These are phyloP conservation scores for Monascus ruber DNA, from an alignment of 2,329 filamentous ascomycete genomes.

Conservation along the genomic window DNA sequence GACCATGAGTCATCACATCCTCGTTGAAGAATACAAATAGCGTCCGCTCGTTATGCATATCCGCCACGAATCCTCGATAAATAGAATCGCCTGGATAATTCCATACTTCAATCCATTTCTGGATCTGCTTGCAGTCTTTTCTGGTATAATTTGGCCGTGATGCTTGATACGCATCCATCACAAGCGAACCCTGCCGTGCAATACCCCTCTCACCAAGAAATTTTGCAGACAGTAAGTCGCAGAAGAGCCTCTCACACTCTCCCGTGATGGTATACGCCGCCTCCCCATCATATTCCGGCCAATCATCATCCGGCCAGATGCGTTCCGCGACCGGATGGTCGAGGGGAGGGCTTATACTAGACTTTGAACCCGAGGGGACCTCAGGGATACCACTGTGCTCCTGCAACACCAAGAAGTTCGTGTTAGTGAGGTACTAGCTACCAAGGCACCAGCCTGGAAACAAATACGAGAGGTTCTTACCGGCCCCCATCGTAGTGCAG, in stretches of 20 bases:
- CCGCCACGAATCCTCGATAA: conserved; percentile 75
- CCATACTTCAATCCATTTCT: conserved; percentile 33
- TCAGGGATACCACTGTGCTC: conserved; percentile 93
- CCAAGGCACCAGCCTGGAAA: not conserved
- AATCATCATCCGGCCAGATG: conserved; percentile 20
- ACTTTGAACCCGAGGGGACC: conserved; percentile 77
- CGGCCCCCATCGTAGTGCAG: conserved; percentile 83
- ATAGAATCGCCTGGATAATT: conserved; percentile 75
- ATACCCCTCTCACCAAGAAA: conserved; percentile 91
- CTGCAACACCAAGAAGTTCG: conserved; percentile 26
- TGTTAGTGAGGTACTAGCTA: not conserved
- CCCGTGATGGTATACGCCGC: conserved; percentile 92
- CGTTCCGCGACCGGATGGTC: conserved; percentile 55
- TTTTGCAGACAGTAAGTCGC: conserved; percentile 83
- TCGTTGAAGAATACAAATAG: conserved; percentile 84
- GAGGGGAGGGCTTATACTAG: conserved; percentile 81
- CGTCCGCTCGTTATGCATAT: conserved; percentile 57
- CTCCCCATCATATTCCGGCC: conserved; percentile 57
- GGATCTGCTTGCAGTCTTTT: conserved; percentile 12
- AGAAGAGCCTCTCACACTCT: conserved; percentile 99
- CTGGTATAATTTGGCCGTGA: conserved; percentile 19
- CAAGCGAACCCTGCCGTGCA: conserved; percentile 68
- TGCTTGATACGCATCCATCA: conserved; percentile 57
- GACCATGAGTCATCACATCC: conserved; percentile 58
- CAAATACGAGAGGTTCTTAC: conserved; percentile 34